Evolutionary conservation across 495 filamentous ascomycete genomes (phyloP), one percentile per base, ranked within the genome.

Genomic region (Penicillium soppii): DNA sequence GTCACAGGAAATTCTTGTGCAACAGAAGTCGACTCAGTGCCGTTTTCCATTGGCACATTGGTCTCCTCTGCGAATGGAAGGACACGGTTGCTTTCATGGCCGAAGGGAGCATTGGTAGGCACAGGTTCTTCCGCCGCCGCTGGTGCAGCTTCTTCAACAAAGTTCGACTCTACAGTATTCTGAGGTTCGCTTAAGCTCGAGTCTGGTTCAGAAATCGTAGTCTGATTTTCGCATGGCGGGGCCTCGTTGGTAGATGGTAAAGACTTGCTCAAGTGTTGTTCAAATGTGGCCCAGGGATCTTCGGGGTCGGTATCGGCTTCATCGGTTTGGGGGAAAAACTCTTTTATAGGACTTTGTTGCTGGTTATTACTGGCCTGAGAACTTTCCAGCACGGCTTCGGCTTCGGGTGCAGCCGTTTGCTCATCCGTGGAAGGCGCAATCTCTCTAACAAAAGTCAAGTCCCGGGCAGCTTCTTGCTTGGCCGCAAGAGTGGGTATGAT

Each of bases 231-330:
- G 8, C 6, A 21, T n/a, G 13, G 15, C 39, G 47, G 25, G 1
- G 19, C n/a, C 23, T 30, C 37, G n/a, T 40, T 36, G 23, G 23
- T 15, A 26, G 35, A 15, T 17, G 36, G 36, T 17, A 49, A 19
- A 7, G 36, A 22, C 22, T 29, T 49, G 20, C 36, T 12, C 4
- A 32, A 8, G 1, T 41, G 35, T 26, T 32, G 27, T 26, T 49
- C 47, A 22, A 49, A 40, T n/a, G n/a, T 30, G 8, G 26, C 3
- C 47, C 36, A 49, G 13, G 47, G 12, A 21, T 49, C 37, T 12
- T 40, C 36, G 2, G 36, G 4, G 7, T 23, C 37, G 26, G 8
- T 26, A 21, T 32, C 17, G 1, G 4, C 19, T 6, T 22, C 36
- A 7, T 30, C 10, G n/a, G 26, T 12, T 40, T 12, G 17, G 15